phyloP scores from a whole-genome alignment of 2,329 filamentous ascomycete species.

The Penicillium sp. region DNA sequence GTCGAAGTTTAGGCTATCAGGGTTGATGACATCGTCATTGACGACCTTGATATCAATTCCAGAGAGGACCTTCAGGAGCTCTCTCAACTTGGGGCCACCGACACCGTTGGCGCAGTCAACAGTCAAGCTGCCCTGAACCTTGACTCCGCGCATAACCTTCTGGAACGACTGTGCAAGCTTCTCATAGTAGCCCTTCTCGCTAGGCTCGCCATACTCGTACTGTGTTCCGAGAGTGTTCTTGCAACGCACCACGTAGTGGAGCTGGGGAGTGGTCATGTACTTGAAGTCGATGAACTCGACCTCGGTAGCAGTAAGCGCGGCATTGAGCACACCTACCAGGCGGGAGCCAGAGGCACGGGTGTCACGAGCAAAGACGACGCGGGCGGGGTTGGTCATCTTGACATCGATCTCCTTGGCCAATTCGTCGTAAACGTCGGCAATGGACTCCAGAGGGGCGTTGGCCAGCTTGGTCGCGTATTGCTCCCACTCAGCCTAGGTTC shows the following conservation, averaged over 20 bases:
- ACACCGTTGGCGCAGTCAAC: slow-evolving; percentile 98
- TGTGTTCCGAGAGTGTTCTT: slow-evolving; percentile 88
- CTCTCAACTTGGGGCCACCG: slow-evolving; percentile 82
- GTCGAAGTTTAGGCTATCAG: slow-evolving; percentile 84
- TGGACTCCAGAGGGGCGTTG: slow-evolving; percentile 74
- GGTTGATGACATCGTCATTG: slow-evolving; percentile 89
- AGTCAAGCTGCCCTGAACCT: slow-evolving; percentile 69
- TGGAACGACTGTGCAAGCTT: slow-evolving; percentile 85
- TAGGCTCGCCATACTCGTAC: slow-evolving; percentile 82
- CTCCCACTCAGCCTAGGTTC: slow-evolving; percentile 74
- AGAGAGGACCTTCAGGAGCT: slow-evolving; percentile 80
- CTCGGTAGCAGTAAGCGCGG: slow-evolving; percentile 73
- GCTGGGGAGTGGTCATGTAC: slow-evolving; percentile 91
- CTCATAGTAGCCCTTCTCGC: slow-evolving; percentile 90
- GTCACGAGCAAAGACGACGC: slow-evolving; percentile 86
- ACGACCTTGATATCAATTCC: slow-evolving; percentile 78
- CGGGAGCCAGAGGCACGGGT: slow-evolving; percentile 88
- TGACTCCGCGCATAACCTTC: slow-evolving; percentile 73
- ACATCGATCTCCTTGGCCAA: slow-evolving; percentile 75
- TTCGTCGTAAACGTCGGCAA: slow-evolving; percentile 72
- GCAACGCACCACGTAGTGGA: slow-evolving; percentile 94
- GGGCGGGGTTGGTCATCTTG: slow-evolving; percentile 66
- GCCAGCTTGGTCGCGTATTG: slow-evolving; percentile 81
- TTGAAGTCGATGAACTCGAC: slow-evolving; percentile 80
- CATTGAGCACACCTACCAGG: slow-evolving; percentile 74